Evolutionary conservation across 805 yeast genomes (phyloP).

Genomic region (Candida xiaguanensis): DNA sequence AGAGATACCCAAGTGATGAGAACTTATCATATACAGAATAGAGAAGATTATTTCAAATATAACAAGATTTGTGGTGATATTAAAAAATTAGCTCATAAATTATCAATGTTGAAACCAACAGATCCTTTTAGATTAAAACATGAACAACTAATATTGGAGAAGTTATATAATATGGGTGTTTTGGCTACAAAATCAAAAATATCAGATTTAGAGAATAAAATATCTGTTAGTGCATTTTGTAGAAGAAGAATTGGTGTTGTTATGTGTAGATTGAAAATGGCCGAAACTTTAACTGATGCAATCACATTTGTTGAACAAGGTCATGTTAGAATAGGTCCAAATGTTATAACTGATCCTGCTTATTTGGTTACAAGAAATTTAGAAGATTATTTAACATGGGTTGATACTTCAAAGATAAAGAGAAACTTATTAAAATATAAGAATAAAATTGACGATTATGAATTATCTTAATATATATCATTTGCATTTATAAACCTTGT

Average conservation of each 20-base stretch:
- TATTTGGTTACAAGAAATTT: constrained; percentile 85
- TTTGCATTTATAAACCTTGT: background rate
- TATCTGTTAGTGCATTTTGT: constrained; percentile 89
- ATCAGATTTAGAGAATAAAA: constrained; percentile 85
- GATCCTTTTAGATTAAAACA: constrained; percentile 88
- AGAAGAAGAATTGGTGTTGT: constrained; percentile 91
- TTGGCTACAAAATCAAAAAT: constrained; percentile 85
- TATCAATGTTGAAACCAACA: constrained; percentile 78
- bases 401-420: constrained; percentile 92
- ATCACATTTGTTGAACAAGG: constrained; percentile 94
- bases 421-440: constrained; percentile 82
- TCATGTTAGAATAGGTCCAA: constrained; percentile 95
- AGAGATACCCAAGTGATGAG: constrained; percentile 97
- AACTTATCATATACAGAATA: constrained; percentile 85
- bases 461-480: constrained; percentile 35
- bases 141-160: constrained; percentile 83
- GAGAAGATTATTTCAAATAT: constrained; percentile 94
- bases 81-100: constrained; percentile 78
- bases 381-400: constrained; percentile 98
- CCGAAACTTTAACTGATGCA: constrained; percentile 83
- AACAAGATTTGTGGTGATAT: constrained; percentile 91
- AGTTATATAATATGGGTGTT: constrained; percentile 84
- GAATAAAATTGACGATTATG: constrained; percentile 64
- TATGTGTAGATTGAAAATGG: constrained; percentile 92
- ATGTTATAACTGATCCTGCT: constrained; percentile 93